Evolutionary conservation across 768 basidiomycete species (phyloP), one percentile per base, ranked within the genome.

Genomic region (Leccinum arenicola): DNA sequence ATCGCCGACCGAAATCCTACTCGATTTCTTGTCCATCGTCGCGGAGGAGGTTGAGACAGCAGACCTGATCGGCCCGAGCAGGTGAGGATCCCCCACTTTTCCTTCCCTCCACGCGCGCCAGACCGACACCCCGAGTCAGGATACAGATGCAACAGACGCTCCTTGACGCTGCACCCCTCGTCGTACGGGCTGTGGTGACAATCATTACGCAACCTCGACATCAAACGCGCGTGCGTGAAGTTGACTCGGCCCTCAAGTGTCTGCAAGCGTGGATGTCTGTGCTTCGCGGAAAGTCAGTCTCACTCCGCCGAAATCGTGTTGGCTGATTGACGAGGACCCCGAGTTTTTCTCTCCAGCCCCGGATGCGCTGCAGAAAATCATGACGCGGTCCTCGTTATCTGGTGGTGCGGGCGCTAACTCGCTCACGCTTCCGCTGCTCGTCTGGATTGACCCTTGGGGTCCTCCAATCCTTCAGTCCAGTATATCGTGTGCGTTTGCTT

Each of bases 401-500:
- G 83, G 87, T 54, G 91, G 91, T 0, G 76, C 80, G 1, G 91
- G 89, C 2, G 80, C 80, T 17, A 82, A 82, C 55, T 82, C 87
- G 0, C 80, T 95, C 31, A 93, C 93, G 0, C 91, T 95, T 66
- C 95, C 95, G 3, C 75, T 98, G 7, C 76, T 97, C n/a, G 73
- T 85, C 3, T 98, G 93, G 93, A 68, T 87, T 1, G 80, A 86
- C 59, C 70, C 75, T 0, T 75, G 79, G 48, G 91, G 88, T 8
- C 67, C 64, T 29, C 70, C 45, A 11, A 82, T 89, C 21, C 68
- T 82, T 15, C 68, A 76, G 36, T 66, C 73, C 6, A 74, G 72
- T 19, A 60, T 76, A 17, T 69, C 63, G 15, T 69, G 79, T 79
- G 64, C 70, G 76, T 70, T 19, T 45, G 21, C 15, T 50, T 52